Evolutionary conservation across 805 yeast genomes (phyloP), one percentile per base, ranked within the genome.

Genomic region (Teunomyces aglyptinius): DNA sequence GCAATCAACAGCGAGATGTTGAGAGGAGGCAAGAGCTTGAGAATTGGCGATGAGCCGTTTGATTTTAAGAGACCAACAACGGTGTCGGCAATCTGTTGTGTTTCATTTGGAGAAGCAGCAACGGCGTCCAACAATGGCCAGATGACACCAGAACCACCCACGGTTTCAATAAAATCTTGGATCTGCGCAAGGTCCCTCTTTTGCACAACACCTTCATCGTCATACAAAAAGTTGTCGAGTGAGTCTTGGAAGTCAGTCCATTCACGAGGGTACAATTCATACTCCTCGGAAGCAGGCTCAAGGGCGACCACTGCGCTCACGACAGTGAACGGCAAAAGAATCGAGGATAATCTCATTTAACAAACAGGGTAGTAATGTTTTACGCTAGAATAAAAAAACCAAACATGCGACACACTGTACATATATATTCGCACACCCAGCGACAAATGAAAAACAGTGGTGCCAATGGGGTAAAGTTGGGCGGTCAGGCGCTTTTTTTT

Each of bases 61-160:
- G 39, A 36, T 22, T 36, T 6, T 28, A 36, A 36, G 27, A 36
- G 18, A 16, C 6, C 12, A 11, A 36, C 39, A 5, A 36, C 39
- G 19, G 39, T 4, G 12, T 36, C 15, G 27, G 39, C 39, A 19
- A 36, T 22, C 16, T 12, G 15, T 26, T 36, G 39, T 6, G 39
- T 36, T 33, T 64, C 58, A 8, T 52, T 52, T n/a, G 65, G 57
- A 3, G 65, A 60, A 19, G 52, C 50, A 1, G 74, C 72, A 12
- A 71, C 56, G 36, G 60, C 63, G 33, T 64, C 58, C 16, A 69
- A 48, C 18, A 64, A 54, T 13, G 53, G 47, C 8, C 52, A 34
- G 16, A 65, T 45, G 11, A 65, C 51, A 3, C 67, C 67, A 5
- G 69, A 62, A 24, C 52, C 48, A 49, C 58, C 56, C 3, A 65